phyloP scores from a whole-genome alignment of 495 filamentous ascomycete genomes.

The Friedmanniomyces simplex region DNA sequence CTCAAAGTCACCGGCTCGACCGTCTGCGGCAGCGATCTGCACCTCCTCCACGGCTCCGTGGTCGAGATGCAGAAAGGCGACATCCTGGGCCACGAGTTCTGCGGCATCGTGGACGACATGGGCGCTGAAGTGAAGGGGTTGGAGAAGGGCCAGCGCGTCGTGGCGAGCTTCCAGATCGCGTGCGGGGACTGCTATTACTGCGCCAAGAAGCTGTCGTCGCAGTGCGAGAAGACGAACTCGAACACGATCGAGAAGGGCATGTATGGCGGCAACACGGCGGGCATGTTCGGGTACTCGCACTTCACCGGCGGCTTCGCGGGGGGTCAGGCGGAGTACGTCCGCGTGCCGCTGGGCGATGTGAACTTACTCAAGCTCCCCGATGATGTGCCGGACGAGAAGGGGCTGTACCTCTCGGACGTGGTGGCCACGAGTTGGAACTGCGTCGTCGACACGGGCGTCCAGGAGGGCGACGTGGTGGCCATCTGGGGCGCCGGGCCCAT shows the following conservation, averaged over 20 bases:
- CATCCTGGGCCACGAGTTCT: conserved; percentile 86
- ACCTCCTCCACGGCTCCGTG: conserved; percentile 62
- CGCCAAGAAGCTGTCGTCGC: conserved; percentile 59
- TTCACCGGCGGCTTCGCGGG: conserved; percentile 85
- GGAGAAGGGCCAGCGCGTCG: conserved; percentile 65
- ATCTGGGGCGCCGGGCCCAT: conserved; percentile 72
- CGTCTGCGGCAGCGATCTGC: conserved; percentile 79
- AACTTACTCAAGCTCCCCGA: conserved; percentile 75
- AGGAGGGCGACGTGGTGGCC: conserved; percentile 67
- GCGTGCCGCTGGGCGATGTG: conserved; percentile 72
- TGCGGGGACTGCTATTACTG: conserved; percentile 70
- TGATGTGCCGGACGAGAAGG: conserved; percentile 79
- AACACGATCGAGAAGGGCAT: conserved; percentile 59
- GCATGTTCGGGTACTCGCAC: conserved; percentile 64
- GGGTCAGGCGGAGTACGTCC: conserved; percentile 78
- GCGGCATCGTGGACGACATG: conserved; percentile 64
- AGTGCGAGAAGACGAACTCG: conserved; percentile 72
- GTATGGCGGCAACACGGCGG: conserved; percentile 54
- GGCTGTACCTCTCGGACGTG: conserved; percentile 71
- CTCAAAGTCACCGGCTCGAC: conserved; percentile 76
- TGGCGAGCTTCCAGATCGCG: conserved; percentile 80
- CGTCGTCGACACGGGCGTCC: conserved; percentile 75
- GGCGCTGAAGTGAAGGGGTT: conserved; percentile 50
- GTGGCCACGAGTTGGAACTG: conserved; percentile 68
- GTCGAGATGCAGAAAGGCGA: conserved; percentile 71